A percentile compares a stretch with the other conserved stretches of the same genome.
phyloP scores from a whole-genome alignment of 768 basidiomycete genomes.

The Boletus rubroflammeus region DNA sequence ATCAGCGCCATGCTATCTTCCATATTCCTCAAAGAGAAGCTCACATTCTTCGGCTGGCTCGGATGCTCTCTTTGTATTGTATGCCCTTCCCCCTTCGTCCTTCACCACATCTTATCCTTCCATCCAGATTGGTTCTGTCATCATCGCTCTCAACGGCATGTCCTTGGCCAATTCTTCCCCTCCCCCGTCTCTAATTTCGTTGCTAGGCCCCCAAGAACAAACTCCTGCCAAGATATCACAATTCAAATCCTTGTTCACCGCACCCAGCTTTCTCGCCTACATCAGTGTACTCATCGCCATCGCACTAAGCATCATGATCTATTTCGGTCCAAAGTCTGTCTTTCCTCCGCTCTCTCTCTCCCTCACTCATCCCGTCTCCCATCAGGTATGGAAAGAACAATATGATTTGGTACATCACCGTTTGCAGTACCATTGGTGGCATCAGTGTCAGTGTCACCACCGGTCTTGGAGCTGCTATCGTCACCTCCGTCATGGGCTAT shows the following conservation, averaged over 20 bases:
- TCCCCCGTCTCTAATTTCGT: background rate
- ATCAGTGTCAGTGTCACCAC: constrained; percentile 93
- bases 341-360: background rate
- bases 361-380: background rate
- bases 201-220: constrained; percentile 61
- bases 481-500: constrained; percentile 69
- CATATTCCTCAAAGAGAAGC: constrained; percentile 86
- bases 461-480: constrained; percentile 88
- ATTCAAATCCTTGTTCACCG: constrained; percentile 78
- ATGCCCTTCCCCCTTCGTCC: constrained; percentile 29
- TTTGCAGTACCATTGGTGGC: constrained; percentile 97
- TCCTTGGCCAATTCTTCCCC: background rate
- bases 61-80: constrained; percentile 91
- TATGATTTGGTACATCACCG: constrained; percentile 93
- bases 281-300: constrained; percentile 58
- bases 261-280: constrained; percentile 79
- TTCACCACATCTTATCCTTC: background rate
- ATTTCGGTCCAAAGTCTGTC: constrained; percentile 72
- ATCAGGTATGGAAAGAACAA: constrained; percentile 79
- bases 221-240: constrained; percentile 64
- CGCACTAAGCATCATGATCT: constrained; percentile 72
- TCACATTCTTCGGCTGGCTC: constrained; percentile 96
- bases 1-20: constrained; percentile 91
- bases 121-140: constrained; percentile 71
- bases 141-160: constrained; percentile 87